These are phyloP conservation scores for Trametes versicolor DNA, from an alignment of 1,284 basidiomycete species.

Conservation along the genomic window DNA sequence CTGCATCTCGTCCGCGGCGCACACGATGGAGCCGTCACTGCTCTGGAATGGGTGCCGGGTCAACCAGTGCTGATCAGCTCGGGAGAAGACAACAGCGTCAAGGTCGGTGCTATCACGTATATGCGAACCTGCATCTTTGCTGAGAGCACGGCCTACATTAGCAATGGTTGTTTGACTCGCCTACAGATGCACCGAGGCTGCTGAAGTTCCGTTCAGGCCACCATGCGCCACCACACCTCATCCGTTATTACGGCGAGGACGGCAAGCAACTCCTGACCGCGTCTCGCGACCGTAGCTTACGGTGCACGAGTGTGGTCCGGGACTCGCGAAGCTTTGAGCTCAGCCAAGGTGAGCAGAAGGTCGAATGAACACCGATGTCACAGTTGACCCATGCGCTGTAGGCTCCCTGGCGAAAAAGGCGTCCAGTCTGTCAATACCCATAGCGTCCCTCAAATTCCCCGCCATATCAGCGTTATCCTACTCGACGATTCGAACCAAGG, in stretches of 20 bases:
- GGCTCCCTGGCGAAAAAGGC: slow-evolving; percentile 91
- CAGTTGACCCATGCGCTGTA: slow-evolving; percentile 40
- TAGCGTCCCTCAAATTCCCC: slow-evolving; percentile 85
- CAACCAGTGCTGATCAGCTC: slow-evolving; percentile 91
- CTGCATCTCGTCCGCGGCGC: slow-evolving; percentile 88
- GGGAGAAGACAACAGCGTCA: slow-evolving; percentile 93
- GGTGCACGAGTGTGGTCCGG: slow-evolving; percentile 92
- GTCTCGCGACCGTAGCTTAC: slow-evolving; percentile 86
- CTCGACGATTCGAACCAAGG: slow-evolving; percentile 86
- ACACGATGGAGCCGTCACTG: slow-evolving; percentile 84
- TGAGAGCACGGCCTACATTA: slow-evolving; percentile 44
- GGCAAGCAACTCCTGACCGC: slow-evolving; percentile 95
- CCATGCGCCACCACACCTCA: slow-evolving; percentile 89
- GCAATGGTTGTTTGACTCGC: slow-evolving; percentile 99
- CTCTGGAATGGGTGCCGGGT: slow-evolving; percentile 90
- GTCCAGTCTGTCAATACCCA: slow-evolving; percentile 79
- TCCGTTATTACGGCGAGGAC: slow-evolving; percentile 96
- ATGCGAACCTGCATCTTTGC: neutral
- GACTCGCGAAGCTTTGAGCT: slow-evolving; percentile 95
- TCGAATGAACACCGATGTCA: neutral
- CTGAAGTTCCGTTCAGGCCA: slow-evolving; percentile 96
- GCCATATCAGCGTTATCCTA: slow-evolving; percentile 82
- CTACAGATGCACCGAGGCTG: slow-evolving; percentile 84
- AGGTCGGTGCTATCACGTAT: slow-evolving; percentile 59
- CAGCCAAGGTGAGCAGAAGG: slow-evolving; percentile 77